Evolutionary conservation across 495 filamentous ascomycete species (phyloP), one percentile per base, ranked within the genome.

Genomic region (Clavariopsis aquatica): DNA sequence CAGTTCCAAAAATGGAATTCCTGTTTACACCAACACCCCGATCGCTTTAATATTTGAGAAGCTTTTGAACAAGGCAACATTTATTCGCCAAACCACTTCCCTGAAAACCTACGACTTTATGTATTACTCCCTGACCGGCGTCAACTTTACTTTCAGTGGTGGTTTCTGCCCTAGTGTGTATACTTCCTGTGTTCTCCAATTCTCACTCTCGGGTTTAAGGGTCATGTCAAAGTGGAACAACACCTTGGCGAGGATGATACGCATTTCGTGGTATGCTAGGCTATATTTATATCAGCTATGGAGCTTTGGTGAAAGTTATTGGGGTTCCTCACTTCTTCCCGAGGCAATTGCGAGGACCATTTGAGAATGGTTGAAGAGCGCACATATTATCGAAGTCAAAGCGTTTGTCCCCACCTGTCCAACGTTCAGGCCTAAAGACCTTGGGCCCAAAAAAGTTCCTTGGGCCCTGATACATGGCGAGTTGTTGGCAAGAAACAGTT

Each of bases 101-200:
- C n/a, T n/a, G n/a, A n/a, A n/a, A n/a, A n/a, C n/a, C n/a, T n/a
- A n/a, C 31, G 31, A 12, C 31, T 34, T 34, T n/a, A n/a, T n/a
- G n/a, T n/a, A n/a, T 34, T 34, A 54, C 52, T 54, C 52, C 28
- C 52, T 24, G 24, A 54, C 29, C 8, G 53, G 53, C 1, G 49
- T 63, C 19, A 63, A 22, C 12, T 43, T 55, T 3, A 55, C 49
- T 27, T 55, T 28, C 1, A 75, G 49, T 26, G 72, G 64, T 4
- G 72, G 75, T 65, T 79, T 82, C 46, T 80, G 71, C 81, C 81
- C 82, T 36, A 74, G 45, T 3, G 57, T 57, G 41, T 66, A 73
- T 9, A 69, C 52, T 19, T 68, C 62, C 64, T 73, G 72, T 36
- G 67, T 52, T 0, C 13, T 49, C 73, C 73, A 75, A n/a, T 68